These are phyloP conservation scores for Erysimum cheiranthoides DNA, from an alignment of 345 rosid species.

Conservation along the genomic window DNA sequence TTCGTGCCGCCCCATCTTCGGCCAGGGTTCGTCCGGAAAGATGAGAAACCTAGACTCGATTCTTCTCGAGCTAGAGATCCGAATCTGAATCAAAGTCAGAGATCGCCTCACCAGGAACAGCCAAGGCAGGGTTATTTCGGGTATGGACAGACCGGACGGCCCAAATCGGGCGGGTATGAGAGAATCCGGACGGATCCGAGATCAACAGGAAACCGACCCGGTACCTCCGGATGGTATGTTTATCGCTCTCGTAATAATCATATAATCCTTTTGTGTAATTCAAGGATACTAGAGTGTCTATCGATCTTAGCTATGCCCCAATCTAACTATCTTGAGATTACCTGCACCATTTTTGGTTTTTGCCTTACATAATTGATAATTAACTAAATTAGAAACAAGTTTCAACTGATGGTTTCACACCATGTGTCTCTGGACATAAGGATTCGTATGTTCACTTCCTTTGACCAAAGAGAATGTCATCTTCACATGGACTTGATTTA, in stretches of 20 bases:
- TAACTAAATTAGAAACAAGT: background rate
- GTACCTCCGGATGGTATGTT: constrained; percentile 70
- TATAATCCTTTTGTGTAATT: background rate
- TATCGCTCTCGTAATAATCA: background rate
- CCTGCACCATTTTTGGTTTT: background rate
- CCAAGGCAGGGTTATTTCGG: constrained; percentile 48
- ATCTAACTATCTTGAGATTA: background rate
- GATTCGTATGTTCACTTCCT: constrained; percentile 7
- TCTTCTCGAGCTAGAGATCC: constrained; percentile 25
- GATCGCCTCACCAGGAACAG: constrained; percentile 27
- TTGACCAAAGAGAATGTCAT: constrained; percentile 3
- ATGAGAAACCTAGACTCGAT: constrained; percentile 57
- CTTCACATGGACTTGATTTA: background rate
- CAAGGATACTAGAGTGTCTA: background rate
- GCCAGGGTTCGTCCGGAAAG: constrained; percentile 73
- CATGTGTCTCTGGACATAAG: background rate
- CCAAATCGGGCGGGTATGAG: constrained; percentile 75
- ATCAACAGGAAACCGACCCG: constrained; percentile 70
- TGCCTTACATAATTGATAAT: background rate
- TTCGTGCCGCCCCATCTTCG: constrained; percentile 97
- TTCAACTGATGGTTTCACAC: background rate
- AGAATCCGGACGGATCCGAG: constrained; percentile 57
- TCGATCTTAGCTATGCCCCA: constrained; percentile 1
- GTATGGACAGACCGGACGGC: constrained; percentile 64
- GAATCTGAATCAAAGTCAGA: constrained; percentile 18